Percentiles rank a stretch among this genome's conserved stretches.
Conservation (phyloP, 225 moss, liverwort and hornwort genomes). For the Bryum argenteum region DNA sequence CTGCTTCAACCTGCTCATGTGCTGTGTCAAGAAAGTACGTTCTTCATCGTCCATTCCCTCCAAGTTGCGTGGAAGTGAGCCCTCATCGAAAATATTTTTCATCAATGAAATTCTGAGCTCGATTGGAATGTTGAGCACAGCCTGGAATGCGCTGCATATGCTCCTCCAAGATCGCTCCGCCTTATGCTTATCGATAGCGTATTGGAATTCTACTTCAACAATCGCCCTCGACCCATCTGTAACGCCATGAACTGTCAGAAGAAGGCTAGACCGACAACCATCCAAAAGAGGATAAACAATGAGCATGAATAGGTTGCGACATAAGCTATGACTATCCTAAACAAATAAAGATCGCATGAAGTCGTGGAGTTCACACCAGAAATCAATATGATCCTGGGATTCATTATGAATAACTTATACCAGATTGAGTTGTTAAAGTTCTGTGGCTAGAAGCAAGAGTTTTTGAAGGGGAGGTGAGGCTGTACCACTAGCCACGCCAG, state of each 20-base stretch:
- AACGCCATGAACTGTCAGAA: background rate
- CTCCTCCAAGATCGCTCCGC: conserved; percentile 73
- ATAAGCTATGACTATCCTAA: conserved; percentile 11
- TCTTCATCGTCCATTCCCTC: conserved; percentile 26
- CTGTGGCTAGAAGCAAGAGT: background rate
- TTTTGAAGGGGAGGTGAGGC: conserved; percentile 2
- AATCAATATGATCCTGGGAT: background rate
- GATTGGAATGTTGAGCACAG: conserved; percentile 67
- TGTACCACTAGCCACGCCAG: conserved; percentile 34
- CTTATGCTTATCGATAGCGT: conserved; percentile 59
- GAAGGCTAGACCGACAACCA: background rate
- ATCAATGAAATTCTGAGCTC: conserved; percentile 63
- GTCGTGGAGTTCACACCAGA: background rate
- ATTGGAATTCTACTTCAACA: conserved; percentile 73
- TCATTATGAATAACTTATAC: conserved; percentile 2
- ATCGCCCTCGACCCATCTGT: conserved; percentile 57
- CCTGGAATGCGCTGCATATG: conserved; percentile 73
- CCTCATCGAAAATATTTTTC: conserved; percentile 37
- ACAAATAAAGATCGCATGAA: background rate
- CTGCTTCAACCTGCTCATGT: conserved; percentile 28
- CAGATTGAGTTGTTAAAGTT: background rate
- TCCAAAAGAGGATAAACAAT: background rate
- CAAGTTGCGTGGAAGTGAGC: conserved; percentile 26
- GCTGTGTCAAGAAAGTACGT: conserved; percentile 3
- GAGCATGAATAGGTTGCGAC: background rate